Evolutionary conservation across 225 moss, liverwort and hornwort genomes (phyloP), one percentile per base, ranked within the genome.

Genomic region (Marchantia polymorpha): DNA sequence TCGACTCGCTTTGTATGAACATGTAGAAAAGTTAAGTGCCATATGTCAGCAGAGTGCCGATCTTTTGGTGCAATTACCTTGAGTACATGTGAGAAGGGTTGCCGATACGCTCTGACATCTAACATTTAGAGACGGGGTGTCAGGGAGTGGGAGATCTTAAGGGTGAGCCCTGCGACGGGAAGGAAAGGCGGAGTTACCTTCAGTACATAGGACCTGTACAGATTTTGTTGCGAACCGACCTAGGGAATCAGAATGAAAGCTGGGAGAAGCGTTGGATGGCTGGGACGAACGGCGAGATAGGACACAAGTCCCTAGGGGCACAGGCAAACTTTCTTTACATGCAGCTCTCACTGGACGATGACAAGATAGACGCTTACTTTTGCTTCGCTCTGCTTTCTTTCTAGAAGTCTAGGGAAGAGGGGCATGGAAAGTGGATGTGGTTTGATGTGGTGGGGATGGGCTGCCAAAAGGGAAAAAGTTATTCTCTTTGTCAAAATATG

Each of bases 351-450:
- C 6, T 4, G 3, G 49, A 71, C 9, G n/a, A 49, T 72, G 49
- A 50, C 51, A 65, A 65, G 65, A 65, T 22, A 51, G 72, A 51
- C 51, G n/a, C 10, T 50, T 49, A 50, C 72, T 72, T 72, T 49
- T 70, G 49, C 72, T 72, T 49, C 50, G 20, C 12, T 72, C 26
- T 26, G 26, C 16, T 72, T 10, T 50, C 49, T 71, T 72, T 72
- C 72, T 72, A 72, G 72, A 72, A 72, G n/a, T 51, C 72, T 51
- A 23, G 70, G 70, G 49, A 70, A 70, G 49, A 70, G 70, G 19
- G 70, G 72, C 49, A 72, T 50, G 72, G 49, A 72, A 72, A 72
- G 72, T 72, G 72, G 72, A 72, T 72, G 51, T 72, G 72, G 50
- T 50, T 20, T 51, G 72, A 22, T 70, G 47, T 17, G 70, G 47